Evolutionary conservation across 2,329 filamentous ascomycete genomes (phyloP).

Genomic region (Hortaea werneckii): DNA sequence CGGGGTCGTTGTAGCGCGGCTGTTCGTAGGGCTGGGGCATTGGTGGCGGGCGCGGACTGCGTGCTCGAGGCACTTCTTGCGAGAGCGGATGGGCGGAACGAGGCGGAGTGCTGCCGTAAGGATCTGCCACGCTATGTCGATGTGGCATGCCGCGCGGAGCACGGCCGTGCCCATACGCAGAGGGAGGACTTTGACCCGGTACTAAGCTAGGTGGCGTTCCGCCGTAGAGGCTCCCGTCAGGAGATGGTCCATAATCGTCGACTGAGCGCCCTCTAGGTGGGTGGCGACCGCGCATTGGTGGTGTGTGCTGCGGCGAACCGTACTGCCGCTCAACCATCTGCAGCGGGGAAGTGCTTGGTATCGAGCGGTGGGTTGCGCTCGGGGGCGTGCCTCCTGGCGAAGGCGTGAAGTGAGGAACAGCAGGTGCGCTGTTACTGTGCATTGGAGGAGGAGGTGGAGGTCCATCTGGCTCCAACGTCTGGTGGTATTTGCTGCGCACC

Average conservation of each 20-base stretch:
- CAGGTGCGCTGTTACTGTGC: slow-evolving; percentile 27
- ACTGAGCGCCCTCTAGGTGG: slow-evolving; percentile 17
- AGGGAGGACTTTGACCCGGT: slow-evolving; percentile 15
- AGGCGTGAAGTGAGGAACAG: slow-evolving; percentile 16
- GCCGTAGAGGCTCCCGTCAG: slow-evolving; percentile 20
- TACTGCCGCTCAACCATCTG: slow-evolving; percentile 22
- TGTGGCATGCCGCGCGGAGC: slow-evolving; percentile 13
- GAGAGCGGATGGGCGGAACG: slow-evolving; percentile 25
- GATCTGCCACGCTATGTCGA: slow-evolving; percentile 24
- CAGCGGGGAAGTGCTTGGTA: slow-evolving; percentile 19
- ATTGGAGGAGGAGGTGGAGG: slow-evolving; percentile 27
- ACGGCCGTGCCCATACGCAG: slow-evolving; percentile 13
- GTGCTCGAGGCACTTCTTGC: slow-evolving; percentile 23
- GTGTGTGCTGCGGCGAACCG: slow-evolving; percentile 13
- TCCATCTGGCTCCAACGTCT: slow-evolving; percentile 15
- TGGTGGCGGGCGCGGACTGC: slow-evolving; percentile 17
- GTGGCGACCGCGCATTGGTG: slow-evolving; percentile 11
- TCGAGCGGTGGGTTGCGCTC: slow-evolving; percentile 15
- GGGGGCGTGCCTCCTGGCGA: slow-evolving; percentile 16
- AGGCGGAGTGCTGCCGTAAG: slow-evolving; percentile 21
- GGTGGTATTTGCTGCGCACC: slow-evolving; percentile 6
- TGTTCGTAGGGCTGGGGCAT: slow-evolving; percentile 6
- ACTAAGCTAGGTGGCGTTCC: slow-evolving; percentile 14
- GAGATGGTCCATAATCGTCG: slow-evolving; percentile 20
- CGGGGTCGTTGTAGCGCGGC: slow-evolving; percentile 3